A percentile compares a stretch with the other conserved stretches of the same genome.
These are phyloP conservation scores for Fusarium nisikadoi DNA, from an alignment of 2,329 filamentous ascomycete species.

Conservation along the genomic window DNA sequence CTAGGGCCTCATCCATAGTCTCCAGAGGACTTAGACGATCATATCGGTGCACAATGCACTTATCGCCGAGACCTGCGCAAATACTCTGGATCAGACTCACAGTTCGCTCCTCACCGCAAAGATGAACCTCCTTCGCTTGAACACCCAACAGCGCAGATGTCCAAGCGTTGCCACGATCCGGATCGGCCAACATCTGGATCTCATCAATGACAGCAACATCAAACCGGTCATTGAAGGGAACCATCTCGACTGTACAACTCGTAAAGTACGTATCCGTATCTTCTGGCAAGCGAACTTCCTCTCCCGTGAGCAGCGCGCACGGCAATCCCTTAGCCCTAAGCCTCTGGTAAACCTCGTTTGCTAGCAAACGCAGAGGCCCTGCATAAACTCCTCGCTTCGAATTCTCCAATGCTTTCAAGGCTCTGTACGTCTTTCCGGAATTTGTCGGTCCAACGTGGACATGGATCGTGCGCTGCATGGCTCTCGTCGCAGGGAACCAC, in stretches of 20 bases:
- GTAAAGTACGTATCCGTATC: slow-evolving; percentile 68
- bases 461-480: slow-evolving; percentile 84
- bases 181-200: slow-evolving; percentile 94
- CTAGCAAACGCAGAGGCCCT: slow-evolving; percentile 86
- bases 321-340: slow-evolving; percentile 80
- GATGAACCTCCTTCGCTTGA: slow-evolving; percentile 87
- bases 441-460: slow-evolving; percentile 97
- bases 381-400: slow-evolving; percentile 86
- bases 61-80: slow-evolving; percentile 82
- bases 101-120: slow-evolving; percentile 89
- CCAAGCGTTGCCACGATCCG: slow-evolving; percentile 91
- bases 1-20: slow-evolving; percentile 71
- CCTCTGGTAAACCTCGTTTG: slow-evolving; percentile 94
- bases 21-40: slow-evolving; percentile 82
- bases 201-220: slow-evolving; percentile 98
- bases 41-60: slow-evolving; percentile 84
- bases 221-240: slow-evolving; percentile 64
- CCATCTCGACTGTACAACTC: slow-evolving; percentile 96
- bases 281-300: slow-evolving; percentile 80
- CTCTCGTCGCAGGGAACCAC: slow-evolving; percentile 88
- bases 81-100: slow-evolving; percentile 82
- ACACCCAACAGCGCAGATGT: slow-evolving; percentile 89
- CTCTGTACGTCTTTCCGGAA: slow-evolving; percentile 97
- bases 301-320: slow-evolving; percentile 88
- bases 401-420: slow-evolving; percentile 83